A percentile compares a stretch with the other conserved stretches of the same genome.
Conservation (phyloP, 345 rosid species). For the Crucihimalaya himalaica region DNA sequence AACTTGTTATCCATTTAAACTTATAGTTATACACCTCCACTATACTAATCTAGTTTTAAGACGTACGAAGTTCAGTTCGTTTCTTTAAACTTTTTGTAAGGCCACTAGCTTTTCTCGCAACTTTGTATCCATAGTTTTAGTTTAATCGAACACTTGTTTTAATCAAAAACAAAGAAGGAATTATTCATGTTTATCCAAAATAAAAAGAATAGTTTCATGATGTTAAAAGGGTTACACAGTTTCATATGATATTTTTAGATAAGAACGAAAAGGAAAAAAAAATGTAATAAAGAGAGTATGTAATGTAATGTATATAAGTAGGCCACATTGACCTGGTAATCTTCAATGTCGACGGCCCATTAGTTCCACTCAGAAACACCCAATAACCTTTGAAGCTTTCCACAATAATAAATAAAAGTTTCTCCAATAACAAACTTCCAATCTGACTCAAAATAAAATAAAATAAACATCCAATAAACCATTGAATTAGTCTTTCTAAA, state of each 20-base stretch:
- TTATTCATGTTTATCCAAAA: background rate
- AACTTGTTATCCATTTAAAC: background rate
- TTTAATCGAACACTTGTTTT: background rate
- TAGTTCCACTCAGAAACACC: background rate
- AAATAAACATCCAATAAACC: background rate
- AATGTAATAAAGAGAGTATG: background rate
- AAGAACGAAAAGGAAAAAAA: background rate
- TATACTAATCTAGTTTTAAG: background rate
- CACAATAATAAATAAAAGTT: background rate
- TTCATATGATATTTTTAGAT: background rate
- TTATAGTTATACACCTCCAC: too few species aligned
- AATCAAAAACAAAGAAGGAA: background rate
- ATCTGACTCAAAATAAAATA: background rate
- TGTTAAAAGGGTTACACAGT: background rate
- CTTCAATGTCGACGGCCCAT: constrained; percentile 29
- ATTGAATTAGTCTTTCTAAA: constrained; percentile 3
- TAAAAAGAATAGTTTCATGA: background rate
- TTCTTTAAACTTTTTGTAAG: background rate
- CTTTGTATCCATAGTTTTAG: background rate
- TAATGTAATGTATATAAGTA: too few species aligned
- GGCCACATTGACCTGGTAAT: constrained; percentile 26
- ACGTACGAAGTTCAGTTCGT: background rate
- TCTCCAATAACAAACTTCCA: background rate
- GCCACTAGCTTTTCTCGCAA: background rate
- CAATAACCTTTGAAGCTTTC: background rate